A percentile compares a stretch with the other conserved stretches of the same genome.
Evolutionary conservation across 129 eudicot genomes (phyloP).

Genomic region (Heracleum sosnowskyi): DNA sequence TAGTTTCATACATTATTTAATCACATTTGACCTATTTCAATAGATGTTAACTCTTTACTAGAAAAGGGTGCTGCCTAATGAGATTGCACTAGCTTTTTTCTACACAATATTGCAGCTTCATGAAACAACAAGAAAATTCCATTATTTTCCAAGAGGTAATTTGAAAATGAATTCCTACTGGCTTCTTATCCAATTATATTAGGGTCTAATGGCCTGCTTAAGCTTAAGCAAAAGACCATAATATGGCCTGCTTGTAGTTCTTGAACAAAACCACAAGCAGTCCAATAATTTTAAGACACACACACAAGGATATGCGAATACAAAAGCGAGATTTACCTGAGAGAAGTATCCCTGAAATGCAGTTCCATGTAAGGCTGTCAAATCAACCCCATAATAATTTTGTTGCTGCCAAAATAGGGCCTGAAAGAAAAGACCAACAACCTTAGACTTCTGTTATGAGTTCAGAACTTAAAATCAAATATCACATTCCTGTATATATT

Average conservation of each 20-base stretch:
- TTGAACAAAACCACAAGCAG: background rate
- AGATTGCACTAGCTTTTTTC: background rate
- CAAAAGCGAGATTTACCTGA: conserved; percentile 45
- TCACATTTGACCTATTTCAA: background rate
- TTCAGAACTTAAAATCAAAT: background rate
- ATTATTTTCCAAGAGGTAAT: background rate
- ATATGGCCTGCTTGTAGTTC: background rate
- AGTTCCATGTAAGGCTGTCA: conserved; percentile 84
- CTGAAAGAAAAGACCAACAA: conserved; percentile 42
- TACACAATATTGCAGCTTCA: background rate
- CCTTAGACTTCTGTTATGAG: background rate
- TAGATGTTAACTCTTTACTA: background rate
- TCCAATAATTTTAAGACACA: background rate
- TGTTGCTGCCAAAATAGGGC: conserved; percentile 99
- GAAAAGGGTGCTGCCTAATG: background rate
- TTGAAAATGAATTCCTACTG: background rate
- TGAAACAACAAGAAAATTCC: background rate
- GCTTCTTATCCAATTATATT: background rate
- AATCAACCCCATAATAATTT: conserved; percentile 86
- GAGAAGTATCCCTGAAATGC: conserved; percentile 93
- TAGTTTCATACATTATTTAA: background rate
- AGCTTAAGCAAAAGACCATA: background rate
- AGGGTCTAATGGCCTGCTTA: background rate
- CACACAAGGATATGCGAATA: background rate
- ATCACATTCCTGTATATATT: background rate